A percentile compares a stretch with the other conserved stretches of the same genome.
Evolutionary conservation across 2,329 filamentous ascomycete species (phyloP).

Genomic region (Verticillium tricorpus): DNA sequence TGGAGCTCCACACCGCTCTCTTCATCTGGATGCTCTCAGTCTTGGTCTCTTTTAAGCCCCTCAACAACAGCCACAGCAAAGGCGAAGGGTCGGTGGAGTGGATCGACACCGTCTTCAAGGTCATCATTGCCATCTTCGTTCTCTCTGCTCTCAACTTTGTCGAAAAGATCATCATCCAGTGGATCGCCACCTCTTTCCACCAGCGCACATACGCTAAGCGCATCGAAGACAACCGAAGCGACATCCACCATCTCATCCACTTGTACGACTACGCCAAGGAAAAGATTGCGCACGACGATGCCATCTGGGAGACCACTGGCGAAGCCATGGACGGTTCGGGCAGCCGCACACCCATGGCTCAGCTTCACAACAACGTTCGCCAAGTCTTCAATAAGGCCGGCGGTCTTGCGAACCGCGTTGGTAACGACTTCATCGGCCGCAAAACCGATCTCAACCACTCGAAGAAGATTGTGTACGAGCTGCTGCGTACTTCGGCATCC

Average conservation of each 20-base stretch:
- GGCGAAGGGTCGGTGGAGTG: constrained; percentile 38
- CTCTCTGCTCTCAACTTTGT: constrained; percentile 74
- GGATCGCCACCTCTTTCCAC: constrained; percentile 93
- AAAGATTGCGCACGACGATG: constrained; percentile 52
- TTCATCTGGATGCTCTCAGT: constrained; percentile 92
- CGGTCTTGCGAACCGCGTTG: constrained; percentile 78
- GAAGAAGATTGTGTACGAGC: constrained; percentile 74
- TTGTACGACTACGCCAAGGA: constrained; percentile 72
- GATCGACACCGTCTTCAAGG: constrained; percentile 77
- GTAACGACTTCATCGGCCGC: constrained; percentile 86
- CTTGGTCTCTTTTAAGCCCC: constrained; percentile 80
- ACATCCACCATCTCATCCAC: constrained; percentile 59
- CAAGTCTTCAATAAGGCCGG: constrained; percentile 75
- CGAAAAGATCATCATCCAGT: constrained; percentile 91
- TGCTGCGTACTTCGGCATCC: constrained; percentile 67
- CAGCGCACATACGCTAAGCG: constrained; percentile 83
- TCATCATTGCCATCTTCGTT: constrained; percentile 82
- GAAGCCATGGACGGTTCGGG: constrained; percentile 45
- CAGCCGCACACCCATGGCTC: constrained; percentile 66
- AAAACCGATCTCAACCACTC: constrained; percentile 70
- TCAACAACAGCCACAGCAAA: constrained; percentile 52
- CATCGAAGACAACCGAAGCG: constrained; percentile 89
- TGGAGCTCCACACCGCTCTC: constrained; percentile 79
- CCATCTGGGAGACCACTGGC: constrained; percentile 38
- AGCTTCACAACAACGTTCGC: constrained; percentile 70